These are phyloP conservation scores for Metschnikowia borealis DNA, from an alignment of 805 yeast genomes.

Conservation along the genomic window DNA sequence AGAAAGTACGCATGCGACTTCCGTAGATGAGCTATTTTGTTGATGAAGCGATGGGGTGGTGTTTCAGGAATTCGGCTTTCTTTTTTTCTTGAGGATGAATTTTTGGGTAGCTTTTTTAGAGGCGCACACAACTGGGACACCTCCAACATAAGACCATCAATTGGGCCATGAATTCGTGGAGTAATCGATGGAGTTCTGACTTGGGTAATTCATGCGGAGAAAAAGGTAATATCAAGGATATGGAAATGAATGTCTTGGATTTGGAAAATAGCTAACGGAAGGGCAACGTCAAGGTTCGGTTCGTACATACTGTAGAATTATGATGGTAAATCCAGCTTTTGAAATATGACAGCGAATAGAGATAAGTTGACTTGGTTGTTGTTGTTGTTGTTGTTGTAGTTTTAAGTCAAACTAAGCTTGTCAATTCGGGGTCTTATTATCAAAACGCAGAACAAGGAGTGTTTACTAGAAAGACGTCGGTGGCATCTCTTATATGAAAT, in stretches of 20 bases:
- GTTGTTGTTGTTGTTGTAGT: constrained; percentile 15
- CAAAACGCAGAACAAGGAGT: constrained; percentile 5
- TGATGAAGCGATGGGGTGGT: background rate
- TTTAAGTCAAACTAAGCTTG: constrained; percentile 1
- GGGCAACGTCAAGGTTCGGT: background rate
- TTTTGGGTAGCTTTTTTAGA: constrained; percentile 4
- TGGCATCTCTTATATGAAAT: constrained; percentile 13
- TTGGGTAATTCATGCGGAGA: background rate
- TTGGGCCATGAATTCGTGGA: background rate
- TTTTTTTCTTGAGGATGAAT: background rate
- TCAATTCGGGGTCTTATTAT: background rate
- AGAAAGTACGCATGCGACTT: background rate
- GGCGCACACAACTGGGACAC: background rate
- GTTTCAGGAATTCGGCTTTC: background rate
- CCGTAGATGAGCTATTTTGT: background rate
- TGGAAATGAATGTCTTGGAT: background rate
- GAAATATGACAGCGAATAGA: constrained; percentile 4
- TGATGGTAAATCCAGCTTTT: constrained; percentile 3
- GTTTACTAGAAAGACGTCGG: background rate
- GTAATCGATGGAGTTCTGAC: background rate
- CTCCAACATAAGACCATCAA: background rate
- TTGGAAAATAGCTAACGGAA: background rate
- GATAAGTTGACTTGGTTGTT: constrained; percentile 4
- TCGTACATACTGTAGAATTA: constrained; percentile 11
- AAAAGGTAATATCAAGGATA: no score